Evolutionary conservation across 805 yeast genomes (phyloP).

Genomic region (Lipomyces sp.): DNA sequence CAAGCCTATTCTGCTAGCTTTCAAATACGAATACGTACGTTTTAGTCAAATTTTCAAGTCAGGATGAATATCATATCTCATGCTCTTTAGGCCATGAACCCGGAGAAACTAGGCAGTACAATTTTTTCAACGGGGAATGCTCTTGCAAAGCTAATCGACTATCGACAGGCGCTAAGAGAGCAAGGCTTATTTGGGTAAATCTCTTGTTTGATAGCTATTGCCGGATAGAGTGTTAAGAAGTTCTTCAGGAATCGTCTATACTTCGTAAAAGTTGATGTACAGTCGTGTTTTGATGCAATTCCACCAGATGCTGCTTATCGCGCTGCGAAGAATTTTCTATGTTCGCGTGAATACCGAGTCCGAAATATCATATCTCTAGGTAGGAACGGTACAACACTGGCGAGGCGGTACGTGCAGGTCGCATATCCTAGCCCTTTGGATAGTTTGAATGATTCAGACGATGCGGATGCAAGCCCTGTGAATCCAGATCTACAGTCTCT

Average conservation of each 20-base stretch:
- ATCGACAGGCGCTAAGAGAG: constrained; percentile 35
- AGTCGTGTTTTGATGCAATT: constrained; percentile 71
- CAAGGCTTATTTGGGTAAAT: constrained; percentile 8
- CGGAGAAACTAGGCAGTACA: constrained; percentile 33
- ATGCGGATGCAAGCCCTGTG: not conserved
- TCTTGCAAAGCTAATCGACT: constrained; percentile 41
- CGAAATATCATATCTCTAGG: constrained; percentile 3
- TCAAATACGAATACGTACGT: constrained; percentile 9
- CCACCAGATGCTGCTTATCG: constrained; percentile 25
- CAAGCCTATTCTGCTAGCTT: constrained; percentile 17
- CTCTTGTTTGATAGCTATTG: too few species aligned
- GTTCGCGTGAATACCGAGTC: constrained; percentile 16
- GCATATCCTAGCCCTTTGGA: constrained; percentile 4
- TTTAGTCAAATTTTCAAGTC: not conserved
- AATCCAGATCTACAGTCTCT: constrained; percentile 7
- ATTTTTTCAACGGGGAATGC: constrained; percentile 49
- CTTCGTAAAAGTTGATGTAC: constrained; percentile 70
- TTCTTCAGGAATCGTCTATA: constrained; percentile 41
- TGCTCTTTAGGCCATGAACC: not conserved
- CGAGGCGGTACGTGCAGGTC: constrained; percentile 1
- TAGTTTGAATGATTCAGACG: not conserved
- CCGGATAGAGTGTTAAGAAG: too few species aligned
- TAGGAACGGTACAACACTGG: constrained; percentile 6
- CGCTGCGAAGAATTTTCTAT: constrained; percentile 19
- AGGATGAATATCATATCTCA: too few species aligned